Base-by-base conservation (phyloP, 2,329 filamentous ascomycete genomes). In the Sarocladium strictum region DNA sequence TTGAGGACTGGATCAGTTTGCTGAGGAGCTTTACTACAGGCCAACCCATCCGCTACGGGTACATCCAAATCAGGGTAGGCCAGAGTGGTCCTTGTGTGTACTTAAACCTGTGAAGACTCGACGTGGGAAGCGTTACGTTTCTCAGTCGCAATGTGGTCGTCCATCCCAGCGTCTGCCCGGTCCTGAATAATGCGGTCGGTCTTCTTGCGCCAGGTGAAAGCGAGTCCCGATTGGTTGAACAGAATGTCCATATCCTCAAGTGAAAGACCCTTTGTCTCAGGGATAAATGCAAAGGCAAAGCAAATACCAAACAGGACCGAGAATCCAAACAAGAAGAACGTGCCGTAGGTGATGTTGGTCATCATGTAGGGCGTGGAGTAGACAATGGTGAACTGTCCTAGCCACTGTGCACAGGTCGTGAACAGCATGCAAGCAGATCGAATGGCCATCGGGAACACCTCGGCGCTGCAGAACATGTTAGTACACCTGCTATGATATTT, bases 311-410 rank as follows among this genome's bases (percentile, higher is more conserved):
- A 45, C 49, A 62, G 55, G 1, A 55, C 58, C 37, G 54, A 57
- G 3, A 38, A 55, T 2, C 53, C 61, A 35, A 61, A 61, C 37
- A 63, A 54, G 15, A 58, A 49, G 12, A 60, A 59, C 1, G 56
- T 55, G 3, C 57, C 58, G 11, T 56, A 60, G 1, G 53, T 53
- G 15, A 60, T 60, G n/a, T 55, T 55, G 27, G 54, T 17, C 21
- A 67, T 58, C 65, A 67, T 68, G 49, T 67, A 64, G 10, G 65
- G 63, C 1, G 61, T 60, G 35, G 63, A 63, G 49, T 65, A 63
- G 9, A 61, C 62, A 9, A 68, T 60, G 47, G 62, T 60, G 55
- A 69, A 69, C 51, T 68, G 61, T 12, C 59, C 61, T 2, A 69
- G 58, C 64, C 65, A 68, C 53, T 68, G 65, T 10, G 59, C 59